Conservation (phyloP, 2,329 filamentous ascomycete genomes). For the Fusarium napiforme region DNA sequence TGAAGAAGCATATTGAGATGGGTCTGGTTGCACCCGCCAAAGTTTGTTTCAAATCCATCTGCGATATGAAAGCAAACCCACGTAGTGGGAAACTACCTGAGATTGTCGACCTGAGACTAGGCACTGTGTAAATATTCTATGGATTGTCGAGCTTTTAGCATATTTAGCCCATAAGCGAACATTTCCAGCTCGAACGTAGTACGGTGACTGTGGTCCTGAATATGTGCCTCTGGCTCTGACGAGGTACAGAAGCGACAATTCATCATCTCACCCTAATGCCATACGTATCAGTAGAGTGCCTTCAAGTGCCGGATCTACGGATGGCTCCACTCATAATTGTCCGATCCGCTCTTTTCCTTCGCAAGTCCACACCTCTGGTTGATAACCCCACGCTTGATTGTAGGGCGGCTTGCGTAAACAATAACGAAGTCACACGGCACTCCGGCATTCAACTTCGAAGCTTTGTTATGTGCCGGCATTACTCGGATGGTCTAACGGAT, state of each 20-base stretch:
- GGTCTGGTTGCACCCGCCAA: not conserved
- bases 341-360: not conserved
- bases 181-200: not conserved
- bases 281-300: not conserved
- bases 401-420: not conserved
- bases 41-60: not conserved
- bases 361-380: accelerated
- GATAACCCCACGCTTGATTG: accelerated
- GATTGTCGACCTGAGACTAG: not conserved
- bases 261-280: accelerated
- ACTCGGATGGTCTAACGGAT: not conserved
- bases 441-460: not conserved
- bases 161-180: accelerated
- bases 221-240: not conserved
- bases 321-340: not conserved
- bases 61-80: not conserved
- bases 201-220: too few species aligned
- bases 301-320: too few species aligned
- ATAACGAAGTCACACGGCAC: not conserved
- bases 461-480: not conserved
- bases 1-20: constrained; percentile 3
- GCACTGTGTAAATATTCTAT: not conserved
- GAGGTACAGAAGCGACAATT: not conserved
- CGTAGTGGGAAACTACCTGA: constrained; percentile 1
- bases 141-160: not conserved